Evolutionary conservation across 2,329 filamentous ascomycete genomes (phyloP).

Genomic region (Coccinonectria pachysandricola): DNA sequence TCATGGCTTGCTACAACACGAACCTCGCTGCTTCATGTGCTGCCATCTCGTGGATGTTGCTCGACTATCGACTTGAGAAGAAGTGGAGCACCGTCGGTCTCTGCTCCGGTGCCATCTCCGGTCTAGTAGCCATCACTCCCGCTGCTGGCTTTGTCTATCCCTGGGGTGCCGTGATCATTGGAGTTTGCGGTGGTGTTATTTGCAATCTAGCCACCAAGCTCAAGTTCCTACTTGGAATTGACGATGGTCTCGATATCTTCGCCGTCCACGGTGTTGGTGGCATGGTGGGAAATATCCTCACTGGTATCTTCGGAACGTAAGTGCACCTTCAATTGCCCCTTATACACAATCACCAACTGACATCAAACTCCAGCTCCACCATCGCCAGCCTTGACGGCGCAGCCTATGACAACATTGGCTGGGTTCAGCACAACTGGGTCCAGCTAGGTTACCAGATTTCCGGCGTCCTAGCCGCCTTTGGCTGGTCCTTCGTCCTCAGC

Average conservation of each 20-base stretch:
- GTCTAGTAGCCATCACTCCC: constrained; percentile 79
- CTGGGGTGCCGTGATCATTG: constrained; percentile 49
- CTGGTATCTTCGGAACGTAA: constrained; percentile 64
- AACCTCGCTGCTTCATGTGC: constrained; percentile 76
- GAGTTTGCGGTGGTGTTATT: constrained; percentile 49
- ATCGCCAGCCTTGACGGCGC: constrained; percentile 65
- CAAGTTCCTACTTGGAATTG: constrained; percentile 62
- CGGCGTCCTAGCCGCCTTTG: constrained; percentile 53
- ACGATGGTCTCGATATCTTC: constrained; percentile 85
- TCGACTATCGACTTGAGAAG: constrained; percentile 83
- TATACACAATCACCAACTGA: too few species aligned
- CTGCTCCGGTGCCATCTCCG: constrained; percentile 82
- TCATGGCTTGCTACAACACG: constrained; percentile 84
- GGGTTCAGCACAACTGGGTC: constrained; percentile 60
- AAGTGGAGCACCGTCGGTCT: constrained; percentile 93
- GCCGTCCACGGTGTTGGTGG: constrained; percentile 81
- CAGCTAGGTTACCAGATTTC: constrained; percentile 64
- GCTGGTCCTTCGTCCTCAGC: constrained; percentile 57
- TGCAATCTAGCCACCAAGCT: constrained; percentile 85
- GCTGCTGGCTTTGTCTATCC: constrained; percentile 71
- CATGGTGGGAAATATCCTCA: constrained; percentile 69
- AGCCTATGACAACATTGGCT: constrained; percentile 48
- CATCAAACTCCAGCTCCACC: constrained; percentile 39
- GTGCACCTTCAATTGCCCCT: too few species aligned
- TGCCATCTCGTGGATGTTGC: constrained; percentile 72